These are phyloP conservation scores for Boletus bicolor DNA, from an alignment of 768 basidiomycete genomes.

Conservation along the genomic window DNA sequence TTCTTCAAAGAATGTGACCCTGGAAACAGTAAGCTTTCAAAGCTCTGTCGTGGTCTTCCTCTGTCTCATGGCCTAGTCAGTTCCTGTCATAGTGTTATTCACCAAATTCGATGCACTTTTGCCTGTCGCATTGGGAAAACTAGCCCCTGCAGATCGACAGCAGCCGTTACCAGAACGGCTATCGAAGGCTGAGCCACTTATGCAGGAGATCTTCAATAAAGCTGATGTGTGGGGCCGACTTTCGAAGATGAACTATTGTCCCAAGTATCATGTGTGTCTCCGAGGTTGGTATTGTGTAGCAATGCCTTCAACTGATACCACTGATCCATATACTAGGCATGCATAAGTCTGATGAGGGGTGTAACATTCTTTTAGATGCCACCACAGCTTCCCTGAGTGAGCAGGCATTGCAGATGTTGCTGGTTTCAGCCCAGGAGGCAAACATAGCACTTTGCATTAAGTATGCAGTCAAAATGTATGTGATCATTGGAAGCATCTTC, in stretches of 20 bases:
- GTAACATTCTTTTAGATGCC: too few species aligned
- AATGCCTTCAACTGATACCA: too few species aligned
- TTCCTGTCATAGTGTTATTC: neutral
- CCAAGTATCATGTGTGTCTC: too few species aligned
- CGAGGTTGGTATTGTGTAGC: too few species aligned
- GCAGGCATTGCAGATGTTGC: neutral
- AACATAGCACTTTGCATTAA: neutral
- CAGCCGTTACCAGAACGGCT: too few species aligned
- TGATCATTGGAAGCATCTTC: too few species aligned
- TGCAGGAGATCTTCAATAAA: neutral
- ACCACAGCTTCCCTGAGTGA: neutral
- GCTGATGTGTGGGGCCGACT: neutral
- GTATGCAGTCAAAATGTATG: neutral
- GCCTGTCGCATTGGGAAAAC: neutral
- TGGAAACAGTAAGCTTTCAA: neutral
- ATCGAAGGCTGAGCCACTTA: neutral
- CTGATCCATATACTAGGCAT: neutral
- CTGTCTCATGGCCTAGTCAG: neutral
- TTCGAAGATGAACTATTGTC: too few species aligned
- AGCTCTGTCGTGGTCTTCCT: too few species aligned
- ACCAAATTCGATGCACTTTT: neutral
- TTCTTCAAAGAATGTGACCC: neutral
- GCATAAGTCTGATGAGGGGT: too few species aligned
- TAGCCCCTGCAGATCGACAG: neutral
- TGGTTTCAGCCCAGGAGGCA: neutral